phyloP scores from a whole-genome alignment of 2,329 filamentous ascomycete species.

The Zarea fungicola region DNA sequence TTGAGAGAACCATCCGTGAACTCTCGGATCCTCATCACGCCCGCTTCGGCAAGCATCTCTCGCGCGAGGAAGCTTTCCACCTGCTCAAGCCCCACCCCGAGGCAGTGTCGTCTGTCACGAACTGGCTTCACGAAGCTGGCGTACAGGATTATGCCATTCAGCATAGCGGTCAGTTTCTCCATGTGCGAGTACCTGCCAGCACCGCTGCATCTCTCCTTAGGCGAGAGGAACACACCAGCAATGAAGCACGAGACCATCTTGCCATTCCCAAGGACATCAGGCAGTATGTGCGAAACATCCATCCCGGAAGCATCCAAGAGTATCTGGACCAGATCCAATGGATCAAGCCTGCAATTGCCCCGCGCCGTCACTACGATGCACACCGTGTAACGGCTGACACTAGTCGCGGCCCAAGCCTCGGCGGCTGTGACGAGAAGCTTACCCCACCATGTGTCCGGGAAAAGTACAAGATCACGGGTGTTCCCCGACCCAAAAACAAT shows the following conservation, averaged over 20 bases:
- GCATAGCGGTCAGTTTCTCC: conserved; percentile 34
- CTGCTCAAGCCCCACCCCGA: conserved; percentile 40
- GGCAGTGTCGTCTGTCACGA: conserved; percentile 34
- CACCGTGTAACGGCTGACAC: no score
- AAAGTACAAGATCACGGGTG: conserved; percentile 38
- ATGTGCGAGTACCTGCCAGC: conserved; percentile 35
- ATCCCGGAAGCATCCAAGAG: no score
- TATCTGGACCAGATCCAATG: no score
- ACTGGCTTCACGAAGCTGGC: conserved; percentile 39
- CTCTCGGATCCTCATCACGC: conserved; percentile 43
- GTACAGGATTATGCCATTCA: conserved; percentile 31
- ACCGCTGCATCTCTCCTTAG: conserved; percentile 42
- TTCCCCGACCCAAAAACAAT: conserved; percentile 51
- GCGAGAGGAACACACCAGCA: conserved; percentile 12
- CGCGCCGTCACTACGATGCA: no score
- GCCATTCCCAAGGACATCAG: no score
- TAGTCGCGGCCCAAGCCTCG: conserved; percentile 16
- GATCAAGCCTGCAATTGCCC: no score
- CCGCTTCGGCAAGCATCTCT: conserved; percentile 45
- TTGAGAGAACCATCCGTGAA: conserved; percentile 41
- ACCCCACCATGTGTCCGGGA: conserved; percentile 41
- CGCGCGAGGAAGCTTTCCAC: conserved; percentile 42
- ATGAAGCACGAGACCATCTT: no score
- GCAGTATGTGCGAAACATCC: no score
- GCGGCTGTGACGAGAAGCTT: conserved; percentile 31